Evolutionary conservation across 106 monocot species (phyloP), one percentile per base, ranked within the genome.

Genomic region (Dioscorea dumetorum): DNA sequence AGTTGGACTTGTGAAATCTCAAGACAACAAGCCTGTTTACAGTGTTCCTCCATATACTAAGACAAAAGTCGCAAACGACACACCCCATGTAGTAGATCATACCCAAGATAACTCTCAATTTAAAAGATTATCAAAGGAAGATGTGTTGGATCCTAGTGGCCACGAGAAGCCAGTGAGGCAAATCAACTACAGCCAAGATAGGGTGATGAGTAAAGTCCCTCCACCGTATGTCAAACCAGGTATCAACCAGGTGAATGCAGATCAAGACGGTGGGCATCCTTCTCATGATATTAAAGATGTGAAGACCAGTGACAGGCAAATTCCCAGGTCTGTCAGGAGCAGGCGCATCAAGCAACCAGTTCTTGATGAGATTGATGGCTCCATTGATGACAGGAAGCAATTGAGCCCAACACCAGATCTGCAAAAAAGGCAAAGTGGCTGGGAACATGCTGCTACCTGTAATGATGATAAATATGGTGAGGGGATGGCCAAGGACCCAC

Each of bases 171-270:
- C 16, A 35, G 11, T 57, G 62, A 35, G 31, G 64, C 41, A 33
- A 8, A 24, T 50, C 65, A 78, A 66, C 49, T 62, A 22, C 11
- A 51, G 16, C 35, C 61, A 73, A 63, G 70, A 67, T 14, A 72
- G 70, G 33, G 61, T 58, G 17, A n/a, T 60, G 15, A 70, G 71
- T 41, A 31, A 41, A 41, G 41, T 74, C 71, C 41, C 63, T 16
- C 85, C 85, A 34, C 85, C 88, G 28, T 89, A 89, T 73, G 60
- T 77, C 22, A 82, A 79, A 62, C 69, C 82, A 48, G 59, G 67
- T 2, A 32, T 41, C 18, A 67, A 35, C 34, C 62, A 24, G 22
- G 41, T 41, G 41, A 41, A 41, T 41, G 41, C 41, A 3, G 41
- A 41, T 41, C 41, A 41, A 41, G 41, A 41, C 5, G 41, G 41